Conservation (phyloP, 2,329 filamentous ascomycete species). For the Stagonosporopsis tanaceti region DNA sequence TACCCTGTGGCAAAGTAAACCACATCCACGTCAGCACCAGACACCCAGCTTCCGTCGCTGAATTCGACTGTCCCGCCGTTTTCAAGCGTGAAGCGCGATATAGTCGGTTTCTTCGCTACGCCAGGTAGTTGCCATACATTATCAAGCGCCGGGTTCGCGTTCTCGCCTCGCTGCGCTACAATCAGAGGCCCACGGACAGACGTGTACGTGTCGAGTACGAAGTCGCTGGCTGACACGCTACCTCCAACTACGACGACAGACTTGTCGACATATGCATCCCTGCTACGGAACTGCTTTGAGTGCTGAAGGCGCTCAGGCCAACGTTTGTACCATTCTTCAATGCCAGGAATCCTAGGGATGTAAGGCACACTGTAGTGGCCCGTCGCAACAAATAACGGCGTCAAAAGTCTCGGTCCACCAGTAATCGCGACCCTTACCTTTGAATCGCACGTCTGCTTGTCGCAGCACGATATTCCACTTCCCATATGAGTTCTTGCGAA, state of each 20-base stretch:
- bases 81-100: slow-evolving; percentile 53
- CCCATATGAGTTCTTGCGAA: slow-evolving; percentile 50
- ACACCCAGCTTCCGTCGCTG: slow-evolving; percentile 61
- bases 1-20: slow-evolving; percentile 74
- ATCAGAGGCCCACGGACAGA: slow-evolving; percentile 3
- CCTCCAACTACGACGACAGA: slow-evolving; percentile 68
- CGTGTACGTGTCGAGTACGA: slow-evolving; percentile 59
- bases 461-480: slow-evolving; percentile 46
- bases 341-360: slow-evolving; percentile 59
- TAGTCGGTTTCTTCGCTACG: slow-evolving; percentile 59
- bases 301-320: slow-evolving; percentile 62
- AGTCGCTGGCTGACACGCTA: slow-evolving; percentile 70
- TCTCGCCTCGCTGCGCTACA: slow-evolving; percentile 5
- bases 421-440: slow-evolving; percentile 54
- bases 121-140: slow-evolving; percentile 65
- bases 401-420: slow-evolving; percentile 72
- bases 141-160: slow-evolving; percentile 48
- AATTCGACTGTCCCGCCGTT: slow-evolving; percentile 62
- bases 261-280: slow-evolving; percentile 37
- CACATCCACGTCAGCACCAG: slow-evolving; percentile 60
- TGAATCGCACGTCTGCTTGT: slow-evolving; percentile 60
- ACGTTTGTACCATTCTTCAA: slow-evolving; percentile 56
- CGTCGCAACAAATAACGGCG: slow-evolving; percentile 65
- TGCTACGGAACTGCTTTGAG: slow-evolving; percentile 62
- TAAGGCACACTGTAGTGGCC: slow-evolving; percentile 69